phyloP scores from a whole-genome alignment of 768 basidiomycete genomes.

The Boletus bicolor region DNA sequence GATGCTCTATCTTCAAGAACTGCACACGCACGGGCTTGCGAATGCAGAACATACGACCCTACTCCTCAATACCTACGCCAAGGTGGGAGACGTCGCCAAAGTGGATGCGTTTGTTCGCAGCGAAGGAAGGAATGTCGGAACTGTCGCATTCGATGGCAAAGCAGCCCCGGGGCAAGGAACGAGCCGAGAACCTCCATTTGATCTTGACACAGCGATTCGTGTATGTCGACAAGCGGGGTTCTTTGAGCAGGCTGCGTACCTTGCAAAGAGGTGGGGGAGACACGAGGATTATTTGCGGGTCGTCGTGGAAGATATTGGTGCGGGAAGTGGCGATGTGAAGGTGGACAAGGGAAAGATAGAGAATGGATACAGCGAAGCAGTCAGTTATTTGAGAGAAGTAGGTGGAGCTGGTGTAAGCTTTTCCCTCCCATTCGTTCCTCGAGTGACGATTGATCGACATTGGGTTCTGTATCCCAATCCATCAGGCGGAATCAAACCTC shows the following conservation, averaged over 20 bases:
- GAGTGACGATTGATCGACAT: not conserved
- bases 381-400: constrained; percentile 74
- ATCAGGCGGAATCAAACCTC: constrained; percentile 82
- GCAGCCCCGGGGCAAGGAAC: constrained; percentile 37
- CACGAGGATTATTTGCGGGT: constrained; percentile 94
- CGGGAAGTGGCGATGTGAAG: constrained; percentile 8
- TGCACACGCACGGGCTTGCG: constrained; percentile 85
- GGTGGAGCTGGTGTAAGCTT: constrained; percentile 73
- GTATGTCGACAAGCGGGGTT: constrained; percentile 97
- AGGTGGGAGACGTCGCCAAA: constrained; percentile 85
- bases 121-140: constrained; percentile 53
- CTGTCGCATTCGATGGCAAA: constrained; percentile 17
- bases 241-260: constrained; percentile 90
- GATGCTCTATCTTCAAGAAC: constrained; percentile 92
- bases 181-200: constrained; percentile 81
- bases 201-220: constrained; percentile 93
- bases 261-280: constrained; percentile 86
- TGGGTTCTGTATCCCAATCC: not conserved
- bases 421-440: not conserved
- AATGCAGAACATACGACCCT: constrained; percentile 97
- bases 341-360: constrained; percentile 35
- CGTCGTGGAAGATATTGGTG: constrained; percentile 85
- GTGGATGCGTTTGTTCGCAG: constrained; percentile 92
- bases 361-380: constrained; percentile 62
- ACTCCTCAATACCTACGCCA: constrained; percentile 95